Base-by-base conservation (phyloP, 257 asterid species). In the Penstemon eatonii region DNA sequence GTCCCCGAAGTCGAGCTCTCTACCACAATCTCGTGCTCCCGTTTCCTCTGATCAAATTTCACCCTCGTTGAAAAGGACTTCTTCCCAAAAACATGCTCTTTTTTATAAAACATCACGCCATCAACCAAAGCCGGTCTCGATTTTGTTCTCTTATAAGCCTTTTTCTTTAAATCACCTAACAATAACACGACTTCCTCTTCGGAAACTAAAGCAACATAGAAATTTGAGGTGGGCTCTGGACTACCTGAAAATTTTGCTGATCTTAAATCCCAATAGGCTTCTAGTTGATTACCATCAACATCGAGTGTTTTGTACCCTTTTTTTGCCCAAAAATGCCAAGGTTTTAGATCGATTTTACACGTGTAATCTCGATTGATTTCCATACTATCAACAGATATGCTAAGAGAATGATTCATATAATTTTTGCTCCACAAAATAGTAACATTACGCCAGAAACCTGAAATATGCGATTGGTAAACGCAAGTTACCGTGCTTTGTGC, bases 291-390 rank as follows among this genome's bases (percentile, higher is more conserved):
- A 40, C 95, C 98, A 54, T 92, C 98, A 39, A 90, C 88, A 76
- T 85, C 84, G 38, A 92, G 86, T 0, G 84, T 81, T 61, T 84
- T 92, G 84, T 76, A 80, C 38, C 98, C 90, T 58, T 80, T 92
- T 63, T 91, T 92, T 3, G 95, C 86, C 97, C 98, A 90, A 65
- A 92, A 92, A 70, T 92, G 89, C 98, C 97, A 92, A 37, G 98
- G 96, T 66, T 92, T 92, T 1, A 90, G 82, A 73, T 92, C 98
- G 43, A 92, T 85, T 64, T 90, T 92, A 90, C 96, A 92, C 2
- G 88, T 82, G 36, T 54, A 76, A 46, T 68, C 90, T 6, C 46
- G 56, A 5, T 81, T 81, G 41, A 44, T 75, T 15, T 79, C 87
- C 44, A 79, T 66, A 70, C 94, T 83, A 13, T 92, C 96, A 0